phyloP scores from a whole-genome alignment of 345 rosid genomes.

The Eucalyptus erythrocorys region DNA sequence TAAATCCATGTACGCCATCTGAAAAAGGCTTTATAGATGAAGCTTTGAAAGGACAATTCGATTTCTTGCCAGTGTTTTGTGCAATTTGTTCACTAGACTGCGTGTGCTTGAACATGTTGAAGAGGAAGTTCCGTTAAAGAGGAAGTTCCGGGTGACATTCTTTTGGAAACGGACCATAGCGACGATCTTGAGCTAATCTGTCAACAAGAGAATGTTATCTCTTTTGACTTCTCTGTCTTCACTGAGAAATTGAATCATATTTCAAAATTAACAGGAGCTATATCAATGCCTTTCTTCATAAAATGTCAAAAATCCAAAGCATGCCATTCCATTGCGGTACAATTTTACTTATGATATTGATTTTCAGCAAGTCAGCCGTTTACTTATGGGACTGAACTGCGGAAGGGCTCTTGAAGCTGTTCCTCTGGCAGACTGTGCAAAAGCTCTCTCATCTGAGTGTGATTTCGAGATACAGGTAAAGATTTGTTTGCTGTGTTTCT shows the following conservation, averaged over 20 bases:
- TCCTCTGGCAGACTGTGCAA: constrained; percentile 37
- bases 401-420: constrained; percentile 42
- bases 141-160: neutral
- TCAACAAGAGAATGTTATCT: neutral
- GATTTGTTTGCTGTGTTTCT: neutral
- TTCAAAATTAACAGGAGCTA: neutral
- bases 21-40: too few relatives aligned
- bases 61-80: too few relatives aligned
- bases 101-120: neutral
- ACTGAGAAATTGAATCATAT: neutral
- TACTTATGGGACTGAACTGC: constrained; percentile 71
- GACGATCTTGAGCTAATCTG: neutral
- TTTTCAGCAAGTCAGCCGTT: constrained; percentile 70
- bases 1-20: too few relatives aligned
- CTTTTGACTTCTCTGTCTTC: neutral
- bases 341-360: neutral
- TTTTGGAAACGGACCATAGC: neutral
- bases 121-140: neutral
- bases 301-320: neutral
- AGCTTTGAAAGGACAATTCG: too few relatives aligned
- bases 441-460: constrained; percentile 35
- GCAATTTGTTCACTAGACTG: too few relatives aligned
- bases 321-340: neutral
- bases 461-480: constrained; percentile 77
- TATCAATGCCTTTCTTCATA: neutral